Conservation (phyloP, 257 asterid species). For the Pogostemon cablin region DNA sequence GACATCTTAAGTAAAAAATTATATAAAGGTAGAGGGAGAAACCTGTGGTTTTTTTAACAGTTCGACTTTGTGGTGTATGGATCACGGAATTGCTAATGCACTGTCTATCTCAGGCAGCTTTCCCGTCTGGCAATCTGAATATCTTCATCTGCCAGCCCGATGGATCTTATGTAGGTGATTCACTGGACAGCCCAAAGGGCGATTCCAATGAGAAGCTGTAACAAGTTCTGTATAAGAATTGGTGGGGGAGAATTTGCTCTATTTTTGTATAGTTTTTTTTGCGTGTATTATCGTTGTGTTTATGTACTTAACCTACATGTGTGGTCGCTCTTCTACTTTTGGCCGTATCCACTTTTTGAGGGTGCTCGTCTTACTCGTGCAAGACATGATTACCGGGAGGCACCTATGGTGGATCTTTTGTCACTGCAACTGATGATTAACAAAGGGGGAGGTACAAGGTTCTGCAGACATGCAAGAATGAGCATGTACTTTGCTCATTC, state of each 20-base stretch:
- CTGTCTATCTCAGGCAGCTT: slow-evolving; percentile 52
- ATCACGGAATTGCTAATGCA: slow-evolving; percentile 22
- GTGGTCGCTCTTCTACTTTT: slow-evolving; percentile 26
- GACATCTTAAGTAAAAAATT: too few species aligned
- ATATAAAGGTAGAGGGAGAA: too few species aligned
- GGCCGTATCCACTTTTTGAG: slow-evolving; percentile 48
- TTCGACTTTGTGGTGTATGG: neutral
- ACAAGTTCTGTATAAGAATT: slow-evolving; percentile 15
- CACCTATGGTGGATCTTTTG: slow-evolving; percentile 30
- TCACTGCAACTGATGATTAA: slow-evolving; percentile 36
- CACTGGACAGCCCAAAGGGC: slow-evolving; percentile 77
- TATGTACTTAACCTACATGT: slow-evolving; percentile 32
- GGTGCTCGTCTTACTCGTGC: slow-evolving; percentile 40
- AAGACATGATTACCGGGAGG: slow-evolving; percentile 30
- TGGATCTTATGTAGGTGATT: slow-evolving; percentile 80
- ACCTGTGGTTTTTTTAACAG: too few species aligned
- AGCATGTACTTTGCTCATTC: neutral
- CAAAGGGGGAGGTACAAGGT: slow-evolving; percentile 34
- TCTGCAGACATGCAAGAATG: slow-evolving; percentile 27
- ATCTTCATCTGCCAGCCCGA: slow-evolving; percentile 80
- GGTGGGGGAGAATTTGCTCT: slow-evolving; percentile 35
- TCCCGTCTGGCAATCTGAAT: slow-evolving; percentile 74
- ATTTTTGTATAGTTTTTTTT: slow-evolving; percentile 41
- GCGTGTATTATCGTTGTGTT: slow-evolving; percentile 39
- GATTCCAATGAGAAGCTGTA: slow-evolving; percentile 49